Base-by-base conservation (phyloP, 139 green algal species). In the Limnomonas spitsbergensis region DNA sequence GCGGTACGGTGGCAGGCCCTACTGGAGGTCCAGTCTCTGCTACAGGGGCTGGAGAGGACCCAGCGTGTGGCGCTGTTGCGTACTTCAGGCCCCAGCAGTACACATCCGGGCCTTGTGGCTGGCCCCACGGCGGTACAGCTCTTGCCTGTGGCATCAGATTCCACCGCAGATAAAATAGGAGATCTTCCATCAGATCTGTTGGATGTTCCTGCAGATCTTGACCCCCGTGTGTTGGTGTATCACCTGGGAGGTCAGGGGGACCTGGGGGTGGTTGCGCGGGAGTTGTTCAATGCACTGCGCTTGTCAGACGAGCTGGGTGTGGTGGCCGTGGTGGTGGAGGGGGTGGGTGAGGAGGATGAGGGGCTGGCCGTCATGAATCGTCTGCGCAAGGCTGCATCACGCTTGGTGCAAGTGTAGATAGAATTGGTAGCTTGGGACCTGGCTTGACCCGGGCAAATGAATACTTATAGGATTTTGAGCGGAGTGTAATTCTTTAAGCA, bases 281-380 rank as follows among this genome's bases (percentile, higher is more conserved):
- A 84, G 78, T 72, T 91, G 76, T 91, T 91, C 66, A 53, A 32
- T 24, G 87, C 56, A 14, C 73, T 91, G 78, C 75, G 87, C 3
- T 35, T 53, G 4, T 37, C 80, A 70, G 84, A 83, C 37, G 73
- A 77, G 35, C 32, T 53, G 32, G 78, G 78, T 3, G 75, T 72
- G 39, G 40, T 4, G 35, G 53, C 20, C 27, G 53, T 69, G 3
- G 40, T 56, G 3, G 37, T 79, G 32, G 42, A 79, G 74, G 52
- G 52, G 27, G 42, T 79, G 52, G 2, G 6, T 42, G 82, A 86
- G 2, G 61, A 2, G 24, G 82, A 79, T 3, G 78, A 73, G 47
- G 87, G 87, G 0, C 29, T 81, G 69, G 87, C 87, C 0, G 80
- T 91, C 1, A 91, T 91, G 87, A 91, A 91, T 56, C 53, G 87